Percentiles rank a stretch among this genome's conserved stretches.
phyloP scores from a whole-genome alignment of 108 stramenopile genomes.

The Fragilariopsis cylindrus region DNA sequence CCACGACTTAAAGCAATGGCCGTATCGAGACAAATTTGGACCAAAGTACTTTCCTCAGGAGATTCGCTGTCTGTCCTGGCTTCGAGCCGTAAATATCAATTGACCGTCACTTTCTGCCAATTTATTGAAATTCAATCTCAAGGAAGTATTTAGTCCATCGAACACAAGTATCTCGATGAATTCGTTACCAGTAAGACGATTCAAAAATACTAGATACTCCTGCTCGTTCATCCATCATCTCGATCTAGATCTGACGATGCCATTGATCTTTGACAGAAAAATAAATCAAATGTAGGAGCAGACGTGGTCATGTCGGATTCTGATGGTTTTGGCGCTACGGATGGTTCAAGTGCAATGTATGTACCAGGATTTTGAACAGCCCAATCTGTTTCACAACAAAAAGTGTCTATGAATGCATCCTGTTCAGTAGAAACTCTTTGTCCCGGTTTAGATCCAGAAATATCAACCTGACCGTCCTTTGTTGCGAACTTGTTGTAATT shows the following conservation, averaged over 20 bases:
- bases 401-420: conserved; percentile 20
- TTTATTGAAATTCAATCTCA: conserved; percentile 34
- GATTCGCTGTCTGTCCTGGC: conserved; percentile 23
- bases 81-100: conserved; percentile 43
- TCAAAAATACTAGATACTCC: conserved; percentile 46
- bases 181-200: conserved; percentile 30
- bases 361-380: conserved; percentile 25
- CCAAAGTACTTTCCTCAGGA: conserved; percentile 21
- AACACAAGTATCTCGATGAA: conserved; percentile 12
- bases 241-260: conserved; percentile 34
- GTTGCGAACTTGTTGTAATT: conserved; percentile 29
- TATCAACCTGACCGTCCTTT: conserved; percentile 26
- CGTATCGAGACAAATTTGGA: conserved; percentile 28
- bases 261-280: conserved; percentile 29
- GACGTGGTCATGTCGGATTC: conserved; percentile 5
- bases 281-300: conserved; percentile 19
- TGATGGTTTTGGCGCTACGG: background rate
- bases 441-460: conserved; percentile 35
- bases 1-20: conserved; percentile 18
- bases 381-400: conserved; percentile 37
- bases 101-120: conserved; percentile 24
- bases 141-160: conserved; percentile 17
- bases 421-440: conserved; percentile 17
- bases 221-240: conserved; percentile 25
- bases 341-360: background rate